Evolutionary conservation across 2,329 filamentous ascomycete species (phyloP), one percentile per base, ranked within the genome.

Genomic region (Sporothrix dimorphospora): DNA sequence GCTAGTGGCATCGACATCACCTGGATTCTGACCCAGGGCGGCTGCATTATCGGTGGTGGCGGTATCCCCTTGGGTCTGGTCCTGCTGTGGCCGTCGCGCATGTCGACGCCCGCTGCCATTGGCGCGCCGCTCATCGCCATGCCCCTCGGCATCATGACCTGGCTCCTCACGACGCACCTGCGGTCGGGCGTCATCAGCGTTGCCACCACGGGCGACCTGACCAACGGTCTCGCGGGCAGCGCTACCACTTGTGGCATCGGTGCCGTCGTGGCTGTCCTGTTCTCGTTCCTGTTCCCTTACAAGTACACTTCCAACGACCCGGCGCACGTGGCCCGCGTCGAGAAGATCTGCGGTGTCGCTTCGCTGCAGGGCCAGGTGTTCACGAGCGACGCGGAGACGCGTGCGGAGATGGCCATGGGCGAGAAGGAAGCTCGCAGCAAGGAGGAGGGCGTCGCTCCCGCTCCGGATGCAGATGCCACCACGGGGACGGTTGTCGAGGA

Each of bases 11-110:
- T 83, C 24, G 79, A 80, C 69, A 74, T 83, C 4, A 81, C 79
- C 16, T 84, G 81, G 81, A 74, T 83, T 0, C 74, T 83, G 7
- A 81, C 80, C 6, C 79, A 82, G 19, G 76, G 82, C 45, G 82
- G 81, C 1, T 77, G 82, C 12, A 80, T 83, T 16, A 79, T 83
- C 12, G 81, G 82, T 8, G 81, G 81, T 1, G 81, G 80, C 11
- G 76, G 78, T 0, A 77, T 81, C 3, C 81, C 80, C 0, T 78
- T 82, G 0, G 81, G 79, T 12, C 74, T 81, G 21, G 77, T 81
- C 7, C 75, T 83, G 4, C 76, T 81, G n/a, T 83, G 81, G 82
- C 74, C 76, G 24, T 78, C 78, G 4, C 71, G 71, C 34, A 82
- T 81, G 78, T 81, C 79, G 12, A 82, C 80, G 0, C 73, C 80